Evolutionary conservation across 257 asterid species (phyloP).

Genomic region (Knoxia roxburghii): DNA sequence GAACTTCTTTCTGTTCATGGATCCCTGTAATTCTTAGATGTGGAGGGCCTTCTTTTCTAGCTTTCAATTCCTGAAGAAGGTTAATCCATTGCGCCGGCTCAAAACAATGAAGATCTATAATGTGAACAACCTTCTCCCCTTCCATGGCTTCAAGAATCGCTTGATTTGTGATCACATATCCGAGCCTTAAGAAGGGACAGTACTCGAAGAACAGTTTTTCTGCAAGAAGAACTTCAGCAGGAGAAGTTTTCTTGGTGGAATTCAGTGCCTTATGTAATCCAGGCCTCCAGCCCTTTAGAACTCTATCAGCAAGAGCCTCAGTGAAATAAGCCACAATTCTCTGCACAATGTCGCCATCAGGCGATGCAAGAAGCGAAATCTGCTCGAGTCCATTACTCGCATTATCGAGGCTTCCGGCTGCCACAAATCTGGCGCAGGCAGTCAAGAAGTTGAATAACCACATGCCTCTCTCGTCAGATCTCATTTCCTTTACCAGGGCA

Average conservation of each 20-base stretch:
- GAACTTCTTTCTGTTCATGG: constrained; percentile 47
- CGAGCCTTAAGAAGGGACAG: constrained; percentile 61
- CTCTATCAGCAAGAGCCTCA: constrained; percentile 68
- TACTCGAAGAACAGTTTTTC: constrained; percentile 46
- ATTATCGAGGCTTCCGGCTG: constrained; percentile 51
- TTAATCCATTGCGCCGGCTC: constrained; percentile 68
- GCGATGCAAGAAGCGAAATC: constrained; percentile 60
- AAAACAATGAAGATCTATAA: constrained; percentile 48
- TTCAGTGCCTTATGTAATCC: constrained; percentile 64
- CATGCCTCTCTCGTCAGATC: constrained; percentile 67
- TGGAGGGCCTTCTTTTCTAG: constrained; percentile 60
- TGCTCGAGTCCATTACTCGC: constrained; percentile 63
- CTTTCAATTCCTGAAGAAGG: constrained; percentile 44
- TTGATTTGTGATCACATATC: constrained; percentile 62
- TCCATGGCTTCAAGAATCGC: constrained; percentile 76
- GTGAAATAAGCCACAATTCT: constrained; percentile 63
- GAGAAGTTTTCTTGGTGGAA: constrained; percentile 31
- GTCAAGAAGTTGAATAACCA: constrained; percentile 50
- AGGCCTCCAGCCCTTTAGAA: constrained; percentile 51
- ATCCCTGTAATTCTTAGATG: constrained; percentile 64
- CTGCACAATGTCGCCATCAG: constrained; percentile 76
- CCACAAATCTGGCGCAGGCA: constrained; percentile 58
- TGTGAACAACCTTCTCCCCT: constrained; percentile 62
- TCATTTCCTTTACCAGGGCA: constrained; percentile 50
- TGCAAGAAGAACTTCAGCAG: constrained; percentile 31